Percentiles rank a stretch among this genome's conserved stretches.
Conservation (phyloP, 202 grass and related monocot species). For the Saccharum hybrid region DNA sequence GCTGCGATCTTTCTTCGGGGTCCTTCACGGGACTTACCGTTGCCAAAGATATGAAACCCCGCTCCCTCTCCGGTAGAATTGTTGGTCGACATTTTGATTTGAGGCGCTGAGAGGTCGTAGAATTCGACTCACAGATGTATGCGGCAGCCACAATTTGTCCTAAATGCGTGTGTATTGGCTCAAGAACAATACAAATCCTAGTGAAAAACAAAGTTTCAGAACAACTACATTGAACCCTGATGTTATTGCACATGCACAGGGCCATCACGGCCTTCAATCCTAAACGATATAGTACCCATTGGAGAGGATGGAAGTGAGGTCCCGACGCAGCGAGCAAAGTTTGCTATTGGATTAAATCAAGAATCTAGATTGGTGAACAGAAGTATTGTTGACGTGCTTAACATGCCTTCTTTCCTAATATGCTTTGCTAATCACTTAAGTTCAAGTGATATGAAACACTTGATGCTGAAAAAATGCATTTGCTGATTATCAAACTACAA, state of each 20-base stretch:
- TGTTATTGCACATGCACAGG: neutral
- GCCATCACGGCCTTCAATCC: neutral
- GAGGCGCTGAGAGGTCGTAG: neutral
- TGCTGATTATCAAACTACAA: neutral
- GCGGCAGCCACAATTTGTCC: neutral
- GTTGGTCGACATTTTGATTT: constrained; percentile 9
- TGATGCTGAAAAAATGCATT: neutral
- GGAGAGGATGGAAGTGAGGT: neutral
- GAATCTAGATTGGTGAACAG: neutral
- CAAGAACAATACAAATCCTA: constrained; percentile 13
- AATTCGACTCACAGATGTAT: constrained; percentile 8
- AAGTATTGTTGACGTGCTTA: neutral
- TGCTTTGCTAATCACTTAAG: neutral
- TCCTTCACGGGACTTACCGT: neutral
- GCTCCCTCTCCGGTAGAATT: neutral
- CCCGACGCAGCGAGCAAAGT: neutral
- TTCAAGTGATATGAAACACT: constrained; percentile 31
- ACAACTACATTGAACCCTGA: neutral
- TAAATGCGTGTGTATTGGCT: neutral
- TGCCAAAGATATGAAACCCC: neutral
- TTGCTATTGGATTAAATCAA: constrained; percentile 1
- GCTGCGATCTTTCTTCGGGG: neutral
- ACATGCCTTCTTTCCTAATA: neutral
- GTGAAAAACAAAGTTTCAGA: neutral
- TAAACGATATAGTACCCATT: neutral